Base-by-base conservation (phyloP, 805 yeast species). In the Blastobotrys mokoenaii region DNA sequence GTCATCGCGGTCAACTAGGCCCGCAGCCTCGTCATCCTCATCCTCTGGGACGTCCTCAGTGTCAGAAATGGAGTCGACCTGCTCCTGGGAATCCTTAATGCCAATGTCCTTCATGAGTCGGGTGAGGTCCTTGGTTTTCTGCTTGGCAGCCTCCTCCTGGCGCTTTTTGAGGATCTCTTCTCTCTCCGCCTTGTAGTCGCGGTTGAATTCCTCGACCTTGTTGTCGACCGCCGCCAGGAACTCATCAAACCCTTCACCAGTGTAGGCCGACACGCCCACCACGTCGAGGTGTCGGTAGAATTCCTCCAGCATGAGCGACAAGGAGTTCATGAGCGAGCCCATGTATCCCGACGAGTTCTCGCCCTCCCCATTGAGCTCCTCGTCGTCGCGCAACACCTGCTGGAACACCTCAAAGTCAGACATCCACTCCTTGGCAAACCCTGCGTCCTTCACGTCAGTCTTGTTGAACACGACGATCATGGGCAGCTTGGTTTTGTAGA, bases 391-490 rank as follows among this genome's bases (percentile, higher is more conserved):
- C 46, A 90, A 68, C 1, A 95, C 95, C 17, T 65, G 68, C 64
- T 90, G 97, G 70, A 93, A 93, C 12, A 79, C 72, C 63, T 90
- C 97, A 63, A 93, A 93, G 66, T 93, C 98, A 1, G 82, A 77
- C 97, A 93, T 87, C 99, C 99, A 93, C 53, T 86, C 94, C 59
- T 79, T 80, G 17, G 96, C 97, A 67, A 89, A 88, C 41, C 76
- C 82, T 0, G 94, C 85, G 48, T 82, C 82, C 54, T 81, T 71
- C 3, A 84, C 89, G 66, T 93, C 99, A 1, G 93, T 84, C 66
- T 93, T 93, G 68, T 93, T 93, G 72, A 93, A 93, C 1, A 93
- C 98, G 22, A 93, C 74, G 56, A 93, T 82, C 96, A 93, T 88
- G 14, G 99, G 99, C 46, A 93, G 73, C 61, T 90, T 89, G 17